A percentile compares a stretch with the other conserved stretches of the same genome.
Conservation (phyloP, 2,329 filamentous ascomycete species). For the Metarhizium rileyi region DNA sequence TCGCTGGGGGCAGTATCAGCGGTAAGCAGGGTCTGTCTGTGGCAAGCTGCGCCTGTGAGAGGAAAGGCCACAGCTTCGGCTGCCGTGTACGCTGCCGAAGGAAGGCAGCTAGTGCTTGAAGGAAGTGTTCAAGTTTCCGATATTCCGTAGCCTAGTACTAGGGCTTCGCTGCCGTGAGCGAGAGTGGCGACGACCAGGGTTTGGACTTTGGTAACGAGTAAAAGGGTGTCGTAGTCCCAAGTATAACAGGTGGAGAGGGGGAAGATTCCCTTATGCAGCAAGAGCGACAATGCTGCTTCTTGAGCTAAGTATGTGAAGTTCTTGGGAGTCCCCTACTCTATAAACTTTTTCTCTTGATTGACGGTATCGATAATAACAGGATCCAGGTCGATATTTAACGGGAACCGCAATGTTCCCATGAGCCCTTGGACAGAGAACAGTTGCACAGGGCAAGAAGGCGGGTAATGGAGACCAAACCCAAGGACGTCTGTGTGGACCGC, state of each 20-base stretch:
- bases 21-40: background rate
- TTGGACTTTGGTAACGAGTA: slow-evolving; percentile 2
- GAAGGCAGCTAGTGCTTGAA: background rate
- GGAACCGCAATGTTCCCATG: slow-evolving; percentile 1
- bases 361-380: slow-evolving; percentile 6
- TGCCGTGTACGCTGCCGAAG: slow-evolving; percentile 1
- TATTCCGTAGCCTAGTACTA: background rate
- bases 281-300: background rate
- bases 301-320: background rate
- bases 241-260: slow-evolving; percentile 4
- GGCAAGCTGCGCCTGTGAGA: background rate
- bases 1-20: background rate
- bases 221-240: background rate
- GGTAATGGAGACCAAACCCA: slow-evolving; percentile 3
- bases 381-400: slow-evolving; percentile 11
- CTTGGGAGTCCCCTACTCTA: background rate
- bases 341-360: background rate
- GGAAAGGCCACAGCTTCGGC: background rate
- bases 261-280: background rate
- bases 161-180: slow-evolving; percentile 2
- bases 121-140: slow-evolving; percentile 3
- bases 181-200: slow-evolving; percentile 10
- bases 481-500: slow-evolving; percentile 6
- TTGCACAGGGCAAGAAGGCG: slow-evolving; percentile 6
- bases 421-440: slow-evolving; percentile 6